phyloP scores from a whole-genome alignment of 331 rosid genomes.

The Prunus yedoensis region DNA sequence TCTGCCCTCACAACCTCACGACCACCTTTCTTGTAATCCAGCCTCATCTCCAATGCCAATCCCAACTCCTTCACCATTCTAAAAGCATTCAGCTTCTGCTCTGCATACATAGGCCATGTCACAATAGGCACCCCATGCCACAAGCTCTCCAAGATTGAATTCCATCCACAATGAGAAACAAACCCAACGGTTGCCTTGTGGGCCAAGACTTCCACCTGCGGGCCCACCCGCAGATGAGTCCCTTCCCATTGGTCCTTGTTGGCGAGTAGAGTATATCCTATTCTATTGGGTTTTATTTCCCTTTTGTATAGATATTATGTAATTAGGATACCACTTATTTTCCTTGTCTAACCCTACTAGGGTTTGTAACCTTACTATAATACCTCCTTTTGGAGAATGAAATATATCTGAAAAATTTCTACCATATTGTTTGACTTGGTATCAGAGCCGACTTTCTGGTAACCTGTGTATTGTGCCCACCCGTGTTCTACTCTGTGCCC shows the following conservation, averaged over 20 bases:
- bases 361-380: no score
- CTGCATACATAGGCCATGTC: conserved; percentile 68
- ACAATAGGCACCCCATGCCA: conserved; percentile 63
- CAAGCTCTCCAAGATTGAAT: conserved; percentile 61
- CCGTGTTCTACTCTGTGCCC: no score
- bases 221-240: conserved; percentile 58
- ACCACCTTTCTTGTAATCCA: conserved; percentile 29
- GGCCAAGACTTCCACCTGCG: conserved; percentile 49
- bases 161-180: conserved; percentile 83
- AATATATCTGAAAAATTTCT: no score
- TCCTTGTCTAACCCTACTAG: no score
- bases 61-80: conserved; percentile 54
- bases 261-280: no score
- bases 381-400: no score
- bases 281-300: no score
- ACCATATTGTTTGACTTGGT: no score
- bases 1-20: conserved; percentile 30
- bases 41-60: conserved; percentile 52
- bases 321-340: no score
- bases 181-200: conserved; percentile 49
- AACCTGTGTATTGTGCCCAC: no score
- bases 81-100: conserved; percentile 59
- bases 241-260: conserved; percentile 12
- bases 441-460: no score
- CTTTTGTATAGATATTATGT: no score